Evolutionary conservation across 83 land plant species (phyloP), one percentile per base, ranked within the genome.

Genomic region (Thuja plicata): DNA sequence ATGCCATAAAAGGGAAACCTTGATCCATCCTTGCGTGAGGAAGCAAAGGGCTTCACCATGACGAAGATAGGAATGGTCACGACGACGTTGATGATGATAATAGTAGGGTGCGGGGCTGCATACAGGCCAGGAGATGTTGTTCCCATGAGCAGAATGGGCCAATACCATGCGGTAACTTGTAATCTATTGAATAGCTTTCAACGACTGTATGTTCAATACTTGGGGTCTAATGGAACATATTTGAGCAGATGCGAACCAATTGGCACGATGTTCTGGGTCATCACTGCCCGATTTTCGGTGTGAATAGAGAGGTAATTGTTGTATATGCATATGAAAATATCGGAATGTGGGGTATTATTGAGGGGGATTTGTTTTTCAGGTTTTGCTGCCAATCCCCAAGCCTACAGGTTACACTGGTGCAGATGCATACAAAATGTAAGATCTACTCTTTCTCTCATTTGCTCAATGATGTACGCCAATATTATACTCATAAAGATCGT

Each of bases 231-330:
- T 46, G 57, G 32, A 19, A 73, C n/a, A 55, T 41, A 77, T 86
- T n/a, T 66, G 88, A 86, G 32, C 95, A 98, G 99, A 93, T 94
- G 87, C 93, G 96, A 88, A 97, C 97, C 16, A 84, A 90, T 34
- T 98, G 99, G 99, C 89, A 94, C 50, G 99, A 98, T 89, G 89
- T 96, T 73, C 91, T 98, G 27, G 99, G 99, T 66, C 94, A 91
- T 40, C 99, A 98, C 87, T 96, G 99, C 90, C 99, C 99, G 2
- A 93, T 97, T 12, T 98, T 97, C 89, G 99, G 95, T 9, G 95
- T 98, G 12, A 96, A 98, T 91, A 94, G 96, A 55, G 99, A 98
- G 99, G 99, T 97, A 81, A 34, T 34, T 78, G 30, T 66, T 55
- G 46, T 84, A 77, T 86, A 81, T 35, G 62, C 13, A n/a, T 66